Percentiles rank a stretch among this genome's conserved stretches.
Evolutionary conservation across 805 yeast genomes (phyloP).

Genomic region (Tetrapisispora arboricola): DNA sequence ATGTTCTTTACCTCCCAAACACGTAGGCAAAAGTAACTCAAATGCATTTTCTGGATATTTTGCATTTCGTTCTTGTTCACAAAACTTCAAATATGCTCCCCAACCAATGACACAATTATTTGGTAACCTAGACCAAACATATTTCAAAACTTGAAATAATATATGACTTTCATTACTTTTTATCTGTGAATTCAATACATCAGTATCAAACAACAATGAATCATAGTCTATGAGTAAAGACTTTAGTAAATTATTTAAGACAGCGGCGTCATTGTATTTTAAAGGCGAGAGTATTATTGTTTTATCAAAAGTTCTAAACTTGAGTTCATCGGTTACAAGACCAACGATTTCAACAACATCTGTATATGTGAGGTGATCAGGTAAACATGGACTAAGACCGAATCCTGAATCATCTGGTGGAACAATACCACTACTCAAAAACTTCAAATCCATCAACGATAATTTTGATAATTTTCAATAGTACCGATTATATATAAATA

Average conservation of each 20-base stretch:
- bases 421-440: too few species aligned
- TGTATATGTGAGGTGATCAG: conserved; percentile 45
- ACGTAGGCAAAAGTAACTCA: conserved; percentile 69
- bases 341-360: conserved; percentile 59
- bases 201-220: not conserved
- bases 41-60: conserved; percentile 65
- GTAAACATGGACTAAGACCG: not conserved
- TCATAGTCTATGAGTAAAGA: not conserved
- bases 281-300: not conserved
- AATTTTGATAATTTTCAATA: too few species aligned
- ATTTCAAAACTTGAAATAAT: conserved; percentile 63
- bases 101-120: conserved; percentile 74
- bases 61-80: conserved; percentile 49
- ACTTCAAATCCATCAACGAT: too few species aligned
- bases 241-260: not conserved
- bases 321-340: conserved; percentile 48
- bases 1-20: conserved; percentile 72
- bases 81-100: conserved; percentile 67
- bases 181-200: not conserved
- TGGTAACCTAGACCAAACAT: conserved; percentile 79
- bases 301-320: conserved; percentile 21
- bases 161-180: conserved; percentile 46
- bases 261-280: not conserved
- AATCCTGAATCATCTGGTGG: too few species aligned
- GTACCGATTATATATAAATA: too few species aligned